Conservation (phyloP, 208 protist species). For the Trypanosomatidae sp. region DNA sequence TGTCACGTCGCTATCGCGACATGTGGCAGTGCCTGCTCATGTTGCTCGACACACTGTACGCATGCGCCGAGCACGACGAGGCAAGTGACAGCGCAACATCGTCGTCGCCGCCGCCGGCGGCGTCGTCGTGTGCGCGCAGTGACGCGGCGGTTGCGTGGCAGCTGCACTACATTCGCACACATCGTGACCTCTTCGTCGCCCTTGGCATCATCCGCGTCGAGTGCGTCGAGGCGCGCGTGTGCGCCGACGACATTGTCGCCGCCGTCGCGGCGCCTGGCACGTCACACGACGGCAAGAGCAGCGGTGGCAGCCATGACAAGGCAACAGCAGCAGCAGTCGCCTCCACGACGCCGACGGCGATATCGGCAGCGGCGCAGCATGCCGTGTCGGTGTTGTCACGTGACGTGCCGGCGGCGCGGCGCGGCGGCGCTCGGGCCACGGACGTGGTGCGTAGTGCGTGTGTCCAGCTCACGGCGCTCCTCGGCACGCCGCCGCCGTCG, state of each 20-base stretch:
- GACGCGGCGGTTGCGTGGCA: conserved; percentile 38
- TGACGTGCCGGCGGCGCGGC: too few species aligned
- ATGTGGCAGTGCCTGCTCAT: conserved; percentile 50
- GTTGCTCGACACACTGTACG: conserved; percentile 40
- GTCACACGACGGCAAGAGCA: too few species aligned
- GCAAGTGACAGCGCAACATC: background rate
- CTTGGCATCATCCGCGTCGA: conserved; percentile 61
- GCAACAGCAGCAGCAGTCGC: background rate
- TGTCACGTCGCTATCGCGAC: conserved; percentile 60
- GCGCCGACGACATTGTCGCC: conserved; percentile 4
- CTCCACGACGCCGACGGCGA: background rate
- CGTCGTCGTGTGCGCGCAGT: background rate
- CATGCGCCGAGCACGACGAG: conserved; percentile 4
- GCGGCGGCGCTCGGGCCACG: too few species aligned
- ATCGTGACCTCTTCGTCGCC: conserved; percentile 15
- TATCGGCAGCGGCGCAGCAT: too few species aligned
- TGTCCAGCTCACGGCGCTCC: too few species aligned
- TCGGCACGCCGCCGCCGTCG: too few species aligned
- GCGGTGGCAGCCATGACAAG: too few species aligned
- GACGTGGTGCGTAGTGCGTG: too few species aligned
- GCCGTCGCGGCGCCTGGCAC: too few species aligned
- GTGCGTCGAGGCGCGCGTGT: conserved; percentile 17
- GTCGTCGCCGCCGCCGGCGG: too few species aligned
- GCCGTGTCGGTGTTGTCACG: too few species aligned
- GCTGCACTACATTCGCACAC: conserved; percentile 24